Evolutionary conservation across 2,329 filamentous ascomycete genomes (phyloP), one percentile per base, ranked within the genome.

Genomic region (Diaporthe batatas): DNA sequence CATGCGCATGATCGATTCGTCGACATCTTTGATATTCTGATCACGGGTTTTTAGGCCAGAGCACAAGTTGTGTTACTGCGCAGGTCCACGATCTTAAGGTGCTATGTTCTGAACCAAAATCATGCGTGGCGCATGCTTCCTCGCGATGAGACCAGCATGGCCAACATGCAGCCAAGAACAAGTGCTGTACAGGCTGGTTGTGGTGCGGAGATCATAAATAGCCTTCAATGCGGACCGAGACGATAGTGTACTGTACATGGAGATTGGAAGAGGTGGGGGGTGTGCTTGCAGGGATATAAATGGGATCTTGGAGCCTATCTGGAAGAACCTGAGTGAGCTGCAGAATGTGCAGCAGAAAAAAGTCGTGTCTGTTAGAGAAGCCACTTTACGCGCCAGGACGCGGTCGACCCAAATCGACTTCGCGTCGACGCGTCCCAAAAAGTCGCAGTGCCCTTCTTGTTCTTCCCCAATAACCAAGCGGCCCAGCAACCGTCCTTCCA

Each of bases 391-490:
- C 68, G 68, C 68, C 68, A 23, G 49, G 36, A 62, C 68, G 68
- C 68, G 68, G 36, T 62, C 23, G 34, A 29, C 49, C 49, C 49
- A 18, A 42, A 39, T 53, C n/a, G 55, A 70, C 32, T 32, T 70
- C 68, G 68, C 68, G 68, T 70, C 68, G 68, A 70, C 68, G 68
- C 68, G 68, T 70, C 55, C 36, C 68, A 53, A 58, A 58, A 62
- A 70, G 58, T 58, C 36, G 68, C 68, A 44, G 55, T 47, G 23
- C 34, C 49, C 23, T 23, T 44, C 47, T 54, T 47, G 32, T 70
- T 70, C 47, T 62, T 62, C 58, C 58, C 58, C 55, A 59, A 42
- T 32, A 39, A 62, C 58, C 58, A 32, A 34, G 32, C 44, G 12
- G 36, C 29, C 53, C 57, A n/a, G 32, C 47, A 54, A 44, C 49